A percentile compares a stretch with the other conserved stretches of the same genome.
Evolutionary conservation across 2,329 filamentous ascomycete genomes (phyloP).

Genomic region (Aurifilum marmelostoma): DNA sequence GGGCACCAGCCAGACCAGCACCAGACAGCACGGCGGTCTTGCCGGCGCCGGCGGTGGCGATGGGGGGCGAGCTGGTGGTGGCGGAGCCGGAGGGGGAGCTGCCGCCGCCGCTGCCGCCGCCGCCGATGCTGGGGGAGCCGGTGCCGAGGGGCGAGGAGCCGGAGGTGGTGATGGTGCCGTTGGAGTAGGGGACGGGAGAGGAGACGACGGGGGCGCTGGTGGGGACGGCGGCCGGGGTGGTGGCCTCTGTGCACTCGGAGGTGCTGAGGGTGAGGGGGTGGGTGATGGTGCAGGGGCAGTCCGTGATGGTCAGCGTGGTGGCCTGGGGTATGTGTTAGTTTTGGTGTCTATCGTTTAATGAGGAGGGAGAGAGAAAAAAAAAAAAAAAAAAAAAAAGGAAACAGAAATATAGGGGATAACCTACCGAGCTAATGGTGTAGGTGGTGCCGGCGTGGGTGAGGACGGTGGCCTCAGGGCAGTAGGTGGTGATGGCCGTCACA

Average conservation of each 20-base stretch:
- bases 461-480: constrained; percentile 69
- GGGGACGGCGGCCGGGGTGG: constrained; percentile 58
- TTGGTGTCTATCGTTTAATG: neutral
- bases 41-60: constrained; percentile 60
- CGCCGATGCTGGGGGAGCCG: neutral
- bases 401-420: constrained; percentile 28
- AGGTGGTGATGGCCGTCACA: constrained; percentile 69
- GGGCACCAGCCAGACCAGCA: constrained; percentile 61
- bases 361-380: no score
- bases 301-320: constrained; percentile 71
- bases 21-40: constrained; percentile 60
- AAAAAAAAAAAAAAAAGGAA: no score
- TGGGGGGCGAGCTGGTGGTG: constrained; percentile 46
- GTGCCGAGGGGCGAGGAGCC: constrained; percentile 31
- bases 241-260: constrained; percentile 59
- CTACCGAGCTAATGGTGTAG: constrained; percentile 69
- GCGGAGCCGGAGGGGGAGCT: constrained; percentile 31
- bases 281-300: constrained; percentile 72
- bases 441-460: constrained; percentile 67
- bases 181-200: constrained; percentile 39
- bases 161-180: constrained; percentile 43
- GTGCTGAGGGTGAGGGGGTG: constrained; percentile 59
- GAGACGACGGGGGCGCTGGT: constrained; percentile 10
- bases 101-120: neutral
- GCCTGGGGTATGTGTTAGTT: constrained; percentile 45